These are phyloP conservation scores for Pugionium dolabratum DNA, from an alignment of 345 rosid genomes.

Conservation along the genomic window DNA sequence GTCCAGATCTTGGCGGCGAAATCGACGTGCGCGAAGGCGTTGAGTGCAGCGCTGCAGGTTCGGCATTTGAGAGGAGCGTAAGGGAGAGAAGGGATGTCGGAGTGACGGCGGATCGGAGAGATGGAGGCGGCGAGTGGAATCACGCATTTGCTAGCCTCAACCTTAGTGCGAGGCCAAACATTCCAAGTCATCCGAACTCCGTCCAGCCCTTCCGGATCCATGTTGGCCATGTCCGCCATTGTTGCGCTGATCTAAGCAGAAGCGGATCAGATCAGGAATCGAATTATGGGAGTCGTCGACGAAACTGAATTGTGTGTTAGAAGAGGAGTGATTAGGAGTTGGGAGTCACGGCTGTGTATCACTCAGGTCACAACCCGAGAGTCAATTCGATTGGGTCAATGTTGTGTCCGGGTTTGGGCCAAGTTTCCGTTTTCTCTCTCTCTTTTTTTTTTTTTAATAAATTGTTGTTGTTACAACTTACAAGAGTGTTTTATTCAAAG, in stretches of 20 bases:
- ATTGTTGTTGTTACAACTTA: no score
- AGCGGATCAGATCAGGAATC: slow-evolving; percentile 28
- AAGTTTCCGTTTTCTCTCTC: no score
- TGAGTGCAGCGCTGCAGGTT: slow-evolving; percentile 70
- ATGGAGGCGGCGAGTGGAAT: slow-evolving; percentile 89
- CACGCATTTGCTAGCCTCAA: slow-evolving; percentile 99
- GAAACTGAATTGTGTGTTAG: slow-evolving; percentile 1
- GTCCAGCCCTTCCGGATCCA: slow-evolving; percentile 90
- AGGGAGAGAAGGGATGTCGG: slow-evolving; percentile 73
- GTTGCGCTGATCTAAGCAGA: not conserved
- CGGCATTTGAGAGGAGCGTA: slow-evolving; percentile 88
- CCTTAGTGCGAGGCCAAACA: slow-evolving; percentile 95
- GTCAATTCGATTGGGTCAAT: no score
- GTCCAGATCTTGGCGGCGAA: slow-evolving; percentile 93
- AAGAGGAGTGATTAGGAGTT: slow-evolving; percentile 1
- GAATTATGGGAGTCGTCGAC: not conserved
- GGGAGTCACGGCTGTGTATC: not conserved
- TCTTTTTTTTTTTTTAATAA: no score
- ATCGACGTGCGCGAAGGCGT: slow-evolving; percentile 77
- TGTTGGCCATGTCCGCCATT: slow-evolving; percentile 85
- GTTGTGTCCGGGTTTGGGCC: no score
- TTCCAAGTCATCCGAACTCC: slow-evolving; percentile 99
- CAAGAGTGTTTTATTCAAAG: no score
- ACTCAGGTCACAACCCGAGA: no score
- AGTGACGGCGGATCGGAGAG: slow-evolving; percentile 83